These are phyloP conservation scores for Fusarium brevicatenulatum DNA, from an alignment of 2,329 filamentous ascomycete species.

Conservation along the genomic window DNA sequence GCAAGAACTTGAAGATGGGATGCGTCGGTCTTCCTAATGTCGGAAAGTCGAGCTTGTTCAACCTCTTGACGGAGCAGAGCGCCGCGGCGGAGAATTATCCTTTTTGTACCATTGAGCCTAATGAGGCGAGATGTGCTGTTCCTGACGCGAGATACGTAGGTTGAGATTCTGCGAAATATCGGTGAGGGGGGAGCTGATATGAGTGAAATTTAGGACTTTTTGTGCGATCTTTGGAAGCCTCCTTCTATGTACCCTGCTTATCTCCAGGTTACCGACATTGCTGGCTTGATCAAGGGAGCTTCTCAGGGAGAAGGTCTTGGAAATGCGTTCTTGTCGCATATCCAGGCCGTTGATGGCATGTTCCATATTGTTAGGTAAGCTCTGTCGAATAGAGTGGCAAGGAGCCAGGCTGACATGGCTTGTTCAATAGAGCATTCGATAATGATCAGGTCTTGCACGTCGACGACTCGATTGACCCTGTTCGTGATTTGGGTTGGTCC, in stretches of 20 bases:
- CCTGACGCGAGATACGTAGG: constrained; percentile 57
- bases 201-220: constrained; percentile 50
- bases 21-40: constrained; percentile 59
- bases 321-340: constrained; percentile 58
- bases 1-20: constrained; percentile 59
- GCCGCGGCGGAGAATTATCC: constrained; percentile 58
- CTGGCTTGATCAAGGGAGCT: constrained; percentile 57
- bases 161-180: not conserved
- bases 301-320: constrained; percentile 56
- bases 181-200: constrained; percentile 1
- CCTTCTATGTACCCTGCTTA: constrained; percentile 57
- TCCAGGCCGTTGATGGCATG: constrained; percentile 58
- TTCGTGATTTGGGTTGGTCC: constrained; percentile 53
- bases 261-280: constrained; percentile 58
- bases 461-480: constrained; percentile 58
- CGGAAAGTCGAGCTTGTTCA: constrained; percentile 58
- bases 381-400: not conserved
- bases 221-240: constrained; percentile 58
- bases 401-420: not conserved
- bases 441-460: constrained; percentile 58
- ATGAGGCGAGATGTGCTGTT: constrained; percentile 57
- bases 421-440: constrained; percentile 52
- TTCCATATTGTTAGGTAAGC: constrained; percentile 56
- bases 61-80: constrained; percentile 58
- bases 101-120: constrained; percentile 59